Conservation (phyloP, 306 rosid species). For the Lagenaria siceraria region DNA sequence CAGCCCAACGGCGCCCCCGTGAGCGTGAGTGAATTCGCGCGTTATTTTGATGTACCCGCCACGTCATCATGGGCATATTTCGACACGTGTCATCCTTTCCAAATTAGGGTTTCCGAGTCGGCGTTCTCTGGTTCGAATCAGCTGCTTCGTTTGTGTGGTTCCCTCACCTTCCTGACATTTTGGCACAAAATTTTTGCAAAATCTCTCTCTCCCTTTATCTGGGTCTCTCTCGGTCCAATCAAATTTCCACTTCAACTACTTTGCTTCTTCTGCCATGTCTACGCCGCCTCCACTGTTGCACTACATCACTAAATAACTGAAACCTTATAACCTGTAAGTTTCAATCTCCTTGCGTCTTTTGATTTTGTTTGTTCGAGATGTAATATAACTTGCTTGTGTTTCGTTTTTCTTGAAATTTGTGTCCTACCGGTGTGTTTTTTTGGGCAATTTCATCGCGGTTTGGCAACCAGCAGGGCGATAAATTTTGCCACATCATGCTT, state of each 20-base stretch:
- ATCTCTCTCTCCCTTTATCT: neutral
- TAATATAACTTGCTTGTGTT: neutral
- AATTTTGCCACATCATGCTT: neutral
- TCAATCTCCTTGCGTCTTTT: neutral
- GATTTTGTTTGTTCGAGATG: neutral
- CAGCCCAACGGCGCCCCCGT: neutral
- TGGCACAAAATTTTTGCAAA: neutral
- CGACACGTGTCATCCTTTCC: neutral
- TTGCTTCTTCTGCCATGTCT: constrained; percentile 40
- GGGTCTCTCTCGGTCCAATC: constrained; percentile 4
- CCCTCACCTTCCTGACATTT: constrained; percentile 25
- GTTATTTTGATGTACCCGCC: neutral
- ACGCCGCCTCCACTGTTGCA: constrained; percentile 31
- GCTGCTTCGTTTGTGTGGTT: constrained; percentile 15
- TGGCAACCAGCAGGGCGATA: neutral
- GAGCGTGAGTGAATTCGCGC: neutral
- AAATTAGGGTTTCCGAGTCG: constrained; percentile 3
- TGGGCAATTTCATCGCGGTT: neutral
- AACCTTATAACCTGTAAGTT: neutral
- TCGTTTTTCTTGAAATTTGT: neutral
- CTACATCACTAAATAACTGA: neutral
- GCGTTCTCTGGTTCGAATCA: constrained; percentile 1
- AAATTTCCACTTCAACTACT: constrained; percentile 31
- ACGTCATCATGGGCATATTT: neutral
- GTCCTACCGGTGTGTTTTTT: neutral